Base-by-base conservation (phyloP, 306 rosid species). In the Lathyrus aphaca region DNA sequence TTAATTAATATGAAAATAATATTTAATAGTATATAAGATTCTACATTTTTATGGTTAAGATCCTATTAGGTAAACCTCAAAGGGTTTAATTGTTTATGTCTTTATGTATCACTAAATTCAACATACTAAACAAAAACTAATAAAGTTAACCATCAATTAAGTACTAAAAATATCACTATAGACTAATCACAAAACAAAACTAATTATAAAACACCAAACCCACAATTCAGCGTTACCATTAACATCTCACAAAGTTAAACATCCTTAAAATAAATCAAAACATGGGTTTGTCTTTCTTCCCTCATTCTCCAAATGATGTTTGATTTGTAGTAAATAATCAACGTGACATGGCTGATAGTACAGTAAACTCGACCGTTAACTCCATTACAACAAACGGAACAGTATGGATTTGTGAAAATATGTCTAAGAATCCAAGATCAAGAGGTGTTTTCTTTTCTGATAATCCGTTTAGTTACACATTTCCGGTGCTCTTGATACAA, bases 391-490 rank as follows among this genome's bases (percentile, higher is more conserved):
- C 7, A 45, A 1, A 14, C 4, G 46, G 3, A 0, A 44, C 10
- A 6, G 0, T 35, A 8, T 78, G 75, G 79, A 10, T 75, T 5
- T 88, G 95, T 60, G 68, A 64, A 50, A 4, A 3, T 0, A 3
- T 46, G 5, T 12, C 10, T 1, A 3, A 0, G 18, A 9, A 32
- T 63, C 4, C 5, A 13, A 19, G 3, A 5, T 40, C 86, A 6
- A 57, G 46, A 72, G 89, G 95, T 5, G 0, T 86, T 35, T 82
- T 82, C 32, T 78, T 0, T 2, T 76, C 77, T 0, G 85, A 86
- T 0, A 80, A 38, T 54, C 95, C 91, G 7, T 62, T 88, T 4
- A 11, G 10, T n/a, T 69, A 14, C 74, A 38, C 61, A 0, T 0
- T 79, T 3, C 21, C 85, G 0, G 11, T 80, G 13, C 53, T 88